Percentiles rank a stretch among this genome's conserved stretches.
Conservation (phyloP, 371 early-diverging fungal species). For the Apophysomyces variabilis region DNA sequence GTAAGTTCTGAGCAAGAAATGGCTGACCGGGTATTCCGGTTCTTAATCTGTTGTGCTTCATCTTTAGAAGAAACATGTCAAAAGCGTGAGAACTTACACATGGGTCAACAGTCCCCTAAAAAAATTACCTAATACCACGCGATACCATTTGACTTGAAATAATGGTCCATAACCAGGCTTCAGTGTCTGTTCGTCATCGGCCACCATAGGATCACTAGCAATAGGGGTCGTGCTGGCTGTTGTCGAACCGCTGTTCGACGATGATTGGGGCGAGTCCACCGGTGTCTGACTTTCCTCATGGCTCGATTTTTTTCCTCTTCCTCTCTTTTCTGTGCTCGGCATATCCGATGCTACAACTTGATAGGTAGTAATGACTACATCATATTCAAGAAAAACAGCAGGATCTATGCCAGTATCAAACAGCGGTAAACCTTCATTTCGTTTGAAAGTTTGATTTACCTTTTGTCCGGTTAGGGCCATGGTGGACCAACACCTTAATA, state of each 20-base stretch:
- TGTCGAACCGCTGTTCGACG: not conserved
- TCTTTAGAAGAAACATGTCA: conserved; percentile 49
- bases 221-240: not conserved
- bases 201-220: not conserved
- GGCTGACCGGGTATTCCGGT: conserved; percentile 69
- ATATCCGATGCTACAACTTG: conserved; percentile 63
- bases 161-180: conserved; percentile 40
- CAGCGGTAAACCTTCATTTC: not conserved
- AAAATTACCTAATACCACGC: conserved; percentile 47
- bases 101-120: not conserved
- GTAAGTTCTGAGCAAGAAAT: conserved; percentile 61
- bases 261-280: not conserved
- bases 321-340: conserved; percentile 21
- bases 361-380: conserved; percentile 78
- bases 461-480: conserved; percentile 52
- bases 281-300: not conserved
- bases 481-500: conserved; percentile 64
- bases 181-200: not conserved
- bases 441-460: conserved; percentile 22
- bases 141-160: conserved; percentile 54
- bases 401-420: conserved; percentile 20
- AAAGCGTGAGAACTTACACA: not conserved
- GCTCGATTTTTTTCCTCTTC: not conserved
- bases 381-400: conserved; percentile 55
- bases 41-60: conserved; percentile 92